Evolutionary conservation across 129 eudicot genomes (phyloP), one percentile per base, ranked within the genome.

Genomic region (Oenanthe sinensis): DNA sequence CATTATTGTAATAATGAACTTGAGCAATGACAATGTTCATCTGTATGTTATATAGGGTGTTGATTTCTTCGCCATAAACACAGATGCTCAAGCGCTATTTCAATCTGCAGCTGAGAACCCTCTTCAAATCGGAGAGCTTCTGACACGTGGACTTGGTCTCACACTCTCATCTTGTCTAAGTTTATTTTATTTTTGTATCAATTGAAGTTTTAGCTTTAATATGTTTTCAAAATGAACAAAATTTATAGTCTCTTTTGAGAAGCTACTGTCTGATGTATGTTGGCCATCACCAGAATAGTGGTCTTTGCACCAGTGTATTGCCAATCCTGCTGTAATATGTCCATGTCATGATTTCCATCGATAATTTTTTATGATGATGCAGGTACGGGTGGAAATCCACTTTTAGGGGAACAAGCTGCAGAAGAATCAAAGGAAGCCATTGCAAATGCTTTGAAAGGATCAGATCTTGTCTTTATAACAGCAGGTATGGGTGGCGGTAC

Each of bases 401-500:
- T 84, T 70, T 76, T 96, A 78, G 99, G 99, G 26, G 99, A 92
- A 81, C 96, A 96, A 49, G 99, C 99, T 69, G 99, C 99, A 74
- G 97, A 92, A 79, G 99, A 96, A 82, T 96, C 99, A 45, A 92
- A 87, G 86, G 99, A 96, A 73, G 91, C 91, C n/a, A 96, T 96
- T 79, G 97, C 91, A 33, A 87, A 77, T 86, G 90, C 97, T 73
- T 97, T 96, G 58, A 87, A 89, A 79, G 99, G 99, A 54, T 92
- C 99, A 33, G 99, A 96, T 80, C 97, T 96, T 87, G 99, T 96
- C 77, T 96, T 96, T 72, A 92, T 96, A 83, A 96, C 99, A 74
- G 99, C 99, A 20, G 99, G 99, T 12, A 96, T 96, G 99, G 99
- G 99, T 79, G 99, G 99, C 43, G 99, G 99, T 47, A 96, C 99